Base-by-base conservation (phyloP, 1,284 basidiomycete genomes). In the Violaceomyces palustris region DNA sequence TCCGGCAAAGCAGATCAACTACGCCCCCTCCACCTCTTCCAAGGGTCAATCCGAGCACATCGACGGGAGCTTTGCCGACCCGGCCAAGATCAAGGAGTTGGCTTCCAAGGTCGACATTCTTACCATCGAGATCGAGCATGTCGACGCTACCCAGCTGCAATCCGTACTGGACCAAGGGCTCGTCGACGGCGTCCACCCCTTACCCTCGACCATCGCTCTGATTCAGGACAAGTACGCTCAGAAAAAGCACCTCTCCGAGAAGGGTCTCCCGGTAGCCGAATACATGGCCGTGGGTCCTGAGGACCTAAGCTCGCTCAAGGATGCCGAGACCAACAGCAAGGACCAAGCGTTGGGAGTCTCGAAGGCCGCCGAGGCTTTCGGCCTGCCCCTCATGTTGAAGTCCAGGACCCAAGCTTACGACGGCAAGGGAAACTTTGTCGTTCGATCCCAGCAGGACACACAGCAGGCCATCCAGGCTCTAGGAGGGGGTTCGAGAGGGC, bases 71-170 rank as follows among this genome's bases (percentile, higher is more conserved):
- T 98, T 97, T 76, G 78, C 85, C 26, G 85, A 91, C 67, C 80
- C 86, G 3, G 76, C 76, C 18, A 86, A 87, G 74, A 96, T 99
- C 64, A 78, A 79, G 34, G 79, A 86, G 61, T 82, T 99, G 15
- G 89, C 90, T 0, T 60, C 74, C 17, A 83, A 84, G 70, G 90
- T 88, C 28, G 88, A 97, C 67, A 78, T 98, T 29, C 77, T 98
- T 42, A 98, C 94, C 0, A 85, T 94, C 41, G 93, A 99, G 77
- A 98, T 98, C 36, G 93, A 99, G 76, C 93, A 99, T 69, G 91
- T 99, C 45, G 83, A 94, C 64, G 88, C 82, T 6, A 77, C 77
- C 19, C 82, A 89, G 1, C 79, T 98, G 6, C 82, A 70, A 30
- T 44, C 46, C 28, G 69, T 72, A 23, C 63, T 72, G 27, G 67